A percentile compares a stretch with the other conserved stretches of the same genome.
Conservation (phyloP, 1,284 basidiomycete genomes). For the Fomitiporia mediterranea region DNA sequence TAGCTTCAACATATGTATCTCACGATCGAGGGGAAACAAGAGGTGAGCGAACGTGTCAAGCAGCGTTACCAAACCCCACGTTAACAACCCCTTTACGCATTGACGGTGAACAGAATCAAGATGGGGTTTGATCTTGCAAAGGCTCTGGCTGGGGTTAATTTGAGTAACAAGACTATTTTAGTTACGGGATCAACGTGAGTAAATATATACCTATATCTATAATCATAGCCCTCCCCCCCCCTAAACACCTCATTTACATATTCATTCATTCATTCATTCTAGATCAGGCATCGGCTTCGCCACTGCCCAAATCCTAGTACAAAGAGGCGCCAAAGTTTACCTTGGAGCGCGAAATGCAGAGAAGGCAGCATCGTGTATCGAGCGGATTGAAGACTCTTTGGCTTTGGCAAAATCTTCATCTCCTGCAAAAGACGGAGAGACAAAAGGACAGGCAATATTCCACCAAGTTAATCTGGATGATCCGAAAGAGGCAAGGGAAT, state of each 20-base stretch:
- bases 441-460: constrained; percentile 24
- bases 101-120: neutral
- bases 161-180: neutral
- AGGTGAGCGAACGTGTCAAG: too few relatives aligned
- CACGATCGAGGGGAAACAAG: too few relatives aligned
- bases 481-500: constrained; percentile 21
- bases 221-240: constrained; percentile 10
- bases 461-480: constrained; percentile 25
- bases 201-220: constrained; percentile 1
- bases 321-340: constrained; percentile 36
- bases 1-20: too few relatives aligned
- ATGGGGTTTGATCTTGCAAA: constrained; percentile 10
- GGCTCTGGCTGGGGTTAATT: constrained; percentile 1
- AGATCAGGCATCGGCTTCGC: constrained; percentile 17
- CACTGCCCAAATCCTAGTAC: constrained; percentile 27
- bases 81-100: neutral
- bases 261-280: neutral
- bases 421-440: constrained; percentile 23
- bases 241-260: constrained; percentile 26
- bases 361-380: constrained; percentile 34
- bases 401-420: neutral
- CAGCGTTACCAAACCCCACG: too few relatives aligned
- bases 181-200: constrained; percentile 12
- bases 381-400: constrained; percentile 28
- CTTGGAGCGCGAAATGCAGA: constrained; percentile 33